Conservation (phyloP, 139 green algal species). For the Micromonas commoda region DNA sequence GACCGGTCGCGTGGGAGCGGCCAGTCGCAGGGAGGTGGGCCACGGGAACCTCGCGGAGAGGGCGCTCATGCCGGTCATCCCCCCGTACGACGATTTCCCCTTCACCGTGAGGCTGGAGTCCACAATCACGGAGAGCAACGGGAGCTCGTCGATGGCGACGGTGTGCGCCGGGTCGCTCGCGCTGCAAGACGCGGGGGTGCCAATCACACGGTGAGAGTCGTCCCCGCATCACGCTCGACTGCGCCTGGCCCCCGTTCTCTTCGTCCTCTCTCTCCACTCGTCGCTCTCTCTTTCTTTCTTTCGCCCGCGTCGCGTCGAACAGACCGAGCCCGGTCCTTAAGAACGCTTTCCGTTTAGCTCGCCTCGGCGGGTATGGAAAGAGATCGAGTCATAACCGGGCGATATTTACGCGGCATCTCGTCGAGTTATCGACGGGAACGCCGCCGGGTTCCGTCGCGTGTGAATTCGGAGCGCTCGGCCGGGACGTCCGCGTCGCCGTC, state of each 20-base stretch:
- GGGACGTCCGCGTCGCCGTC: no score
- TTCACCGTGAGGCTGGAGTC: slow-evolving; percentile 84
- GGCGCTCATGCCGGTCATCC: slow-evolving; percentile 70
- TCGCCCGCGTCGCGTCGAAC: background rate
- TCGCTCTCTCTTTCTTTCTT: background rate
- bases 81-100: slow-evolving; percentile 59
- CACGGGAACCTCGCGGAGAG: slow-evolving; percentile 84
- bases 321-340: slow-evolving; percentile 12
- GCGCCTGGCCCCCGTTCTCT: background rate
- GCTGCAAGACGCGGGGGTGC: slow-evolving; percentile 92
- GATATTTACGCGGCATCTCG: slow-evolving; percentile 4
- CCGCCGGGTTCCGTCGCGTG: no score
- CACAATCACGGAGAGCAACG: slow-evolving; percentile 96
- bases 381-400: slow-evolving; percentile 27
- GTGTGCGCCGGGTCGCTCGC: slow-evolving; percentile 92
- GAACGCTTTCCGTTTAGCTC: background rate
- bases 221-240: background rate
- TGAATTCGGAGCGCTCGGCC: no score
- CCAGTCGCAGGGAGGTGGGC: slow-evolving; percentile 77
- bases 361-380: slow-evolving; percentile 18
- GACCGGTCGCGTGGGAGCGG: slow-evolving; percentile 57
- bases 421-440: no score
- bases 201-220: slow-evolving; percentile 43
- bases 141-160: slow-evolving; percentile 86
- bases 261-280: background rate